Evolutionary conservation across 805 yeast species (phyloP).

Genomic region (Danielia reshetovae): DNA sequence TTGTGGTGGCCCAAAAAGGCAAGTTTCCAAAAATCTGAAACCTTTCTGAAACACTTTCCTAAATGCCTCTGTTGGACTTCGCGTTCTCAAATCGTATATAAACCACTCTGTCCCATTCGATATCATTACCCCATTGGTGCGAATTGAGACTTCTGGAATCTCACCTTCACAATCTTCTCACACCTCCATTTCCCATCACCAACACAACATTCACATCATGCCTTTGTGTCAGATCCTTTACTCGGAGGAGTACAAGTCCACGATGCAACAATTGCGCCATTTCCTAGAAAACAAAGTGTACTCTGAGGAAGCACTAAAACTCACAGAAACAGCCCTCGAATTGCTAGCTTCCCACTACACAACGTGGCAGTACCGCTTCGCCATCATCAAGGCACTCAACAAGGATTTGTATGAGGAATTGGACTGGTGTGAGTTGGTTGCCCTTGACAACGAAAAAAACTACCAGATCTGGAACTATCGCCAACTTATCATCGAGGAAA

Average conservation of each 20-base stretch:
- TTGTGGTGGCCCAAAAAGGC: conserved; percentile 1
- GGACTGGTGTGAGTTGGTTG: conserved; percentile 74
- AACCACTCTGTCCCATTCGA: too few species aligned
- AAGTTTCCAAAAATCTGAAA: too few species aligned
- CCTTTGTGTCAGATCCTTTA: conserved; percentile 63
- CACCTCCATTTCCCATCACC: too few species aligned
- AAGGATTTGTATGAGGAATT: conserved; percentile 51
- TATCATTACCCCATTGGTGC: too few species aligned
- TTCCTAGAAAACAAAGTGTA: conserved; percentile 57
- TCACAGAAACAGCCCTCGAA: conserved; percentile 61
- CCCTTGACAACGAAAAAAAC: conserved; percentile 77
- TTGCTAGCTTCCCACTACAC: conserved; percentile 88
- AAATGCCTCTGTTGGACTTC: too few species aligned
- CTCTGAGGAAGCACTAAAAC: conserved; percentile 64
- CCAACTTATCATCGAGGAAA: conserved; percentile 51
- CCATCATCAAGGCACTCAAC: conserved; percentile 42
- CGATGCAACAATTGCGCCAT: conserved; percentile 60
- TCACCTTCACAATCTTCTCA: too few species aligned
- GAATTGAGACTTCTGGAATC: too few species aligned
- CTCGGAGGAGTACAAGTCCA: conserved; percentile 61
- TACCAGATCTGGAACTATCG: conserved; percentile 98
- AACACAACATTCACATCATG: too few species aligned
- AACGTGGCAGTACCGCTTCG: conserved; percentile 71
- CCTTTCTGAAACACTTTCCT: too few species aligned
- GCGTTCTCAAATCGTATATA: too few species aligned